These are phyloP conservation scores for Elsinoe necatrix DNA, from an alignment of 2,329 filamentous ascomycete species.

Conservation along the genomic window DNA sequence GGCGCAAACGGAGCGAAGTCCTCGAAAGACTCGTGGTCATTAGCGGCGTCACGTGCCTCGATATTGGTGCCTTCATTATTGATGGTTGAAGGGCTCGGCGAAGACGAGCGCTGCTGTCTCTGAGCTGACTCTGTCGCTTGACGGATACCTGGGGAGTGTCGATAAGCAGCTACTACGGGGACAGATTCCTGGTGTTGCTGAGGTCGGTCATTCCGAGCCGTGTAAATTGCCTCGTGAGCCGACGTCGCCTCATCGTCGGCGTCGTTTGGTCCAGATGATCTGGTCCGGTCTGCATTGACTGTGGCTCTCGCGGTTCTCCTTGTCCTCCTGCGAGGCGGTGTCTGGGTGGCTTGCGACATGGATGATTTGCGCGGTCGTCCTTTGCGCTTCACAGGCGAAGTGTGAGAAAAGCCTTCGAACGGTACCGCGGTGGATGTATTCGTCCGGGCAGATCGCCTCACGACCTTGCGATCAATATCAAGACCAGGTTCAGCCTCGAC, in stretches of 20 bases:
- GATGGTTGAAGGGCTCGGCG: background rate
- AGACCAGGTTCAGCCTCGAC: conserved; percentile 38
- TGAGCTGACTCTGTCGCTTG: background rate
- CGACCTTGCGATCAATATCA: conserved; percentile 21
- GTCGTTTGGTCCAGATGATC: background rate
- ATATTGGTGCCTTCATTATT: conserved; percentile 1
- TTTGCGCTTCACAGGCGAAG: conserved; percentile 31
- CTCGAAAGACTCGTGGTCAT: background rate
- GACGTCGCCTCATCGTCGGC: conserved; percentile 7
- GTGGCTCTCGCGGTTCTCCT: background rate
- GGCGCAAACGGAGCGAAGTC: conserved; percentile 16
- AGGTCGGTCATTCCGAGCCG: background rate
- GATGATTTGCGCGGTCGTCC: conserved; percentile 31
- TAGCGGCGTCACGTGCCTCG: conserved; percentile 26
- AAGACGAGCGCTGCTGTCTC: background rate
- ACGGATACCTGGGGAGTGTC: no score
- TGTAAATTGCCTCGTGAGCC: background rate
- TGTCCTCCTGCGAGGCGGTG: background rate
- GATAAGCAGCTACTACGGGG: no score
- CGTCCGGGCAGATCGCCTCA: conserved; percentile 22
- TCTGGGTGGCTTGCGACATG: background rate
- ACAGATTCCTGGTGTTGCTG: no score
- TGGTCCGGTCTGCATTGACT: background rate
- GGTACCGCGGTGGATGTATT: conserved; percentile 33
- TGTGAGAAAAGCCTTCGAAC: conserved; percentile 32